Base-by-base conservation (phyloP, 495 filamentous ascomycete genomes). In the Parmelia sp. region DNA sequence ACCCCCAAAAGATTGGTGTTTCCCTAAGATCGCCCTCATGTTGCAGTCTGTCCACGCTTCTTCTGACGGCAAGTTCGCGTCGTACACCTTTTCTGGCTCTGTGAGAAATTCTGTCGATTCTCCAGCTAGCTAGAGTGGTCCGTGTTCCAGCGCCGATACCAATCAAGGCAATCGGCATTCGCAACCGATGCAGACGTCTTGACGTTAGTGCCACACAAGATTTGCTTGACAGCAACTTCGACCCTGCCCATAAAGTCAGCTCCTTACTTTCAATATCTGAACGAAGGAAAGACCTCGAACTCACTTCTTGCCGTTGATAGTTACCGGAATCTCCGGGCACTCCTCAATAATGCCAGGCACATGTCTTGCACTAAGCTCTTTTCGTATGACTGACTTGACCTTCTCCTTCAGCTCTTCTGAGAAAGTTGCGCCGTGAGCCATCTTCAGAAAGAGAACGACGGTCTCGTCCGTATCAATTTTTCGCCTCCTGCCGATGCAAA, bases 151-250 rank as follows among this genome's bases (percentile, higher is more conserved):
- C 78, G 74, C 62, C 83, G 81, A 74, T 93, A 96, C 88, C 90
- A 96, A 53, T 88, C 88, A 68, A 96, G 78, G 70, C 90, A 92
- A 66, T 84, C 86, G 1, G 86, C 84, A 73, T 96, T 96, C 4
- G 89, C 90, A 47, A 96, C 91, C 65, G 88, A 92, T 0, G 92
- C 89, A 39, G 87, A 88, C 15, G 90, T 91, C 77, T 90, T 92
- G 61, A 95, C 87, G 60, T 89, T 85, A 70, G 90, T 80, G 11
- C 92, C 92, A 40, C 88, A 92, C n/a, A 96, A 73, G 47, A 96
- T 96, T 78, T 95, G 91, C 77, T 96, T 96, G 33, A 96, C 91
- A 4, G 90, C 89, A 40, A 92, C 89, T 71, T 96, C 92, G 45
- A 96, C 90, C 78, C 83, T 84, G 57, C 45, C 42, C 55, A 25